Conservation (phyloP, 2,329 filamentous ascomycete genomes). For the Alternaria sp. region DNA sequence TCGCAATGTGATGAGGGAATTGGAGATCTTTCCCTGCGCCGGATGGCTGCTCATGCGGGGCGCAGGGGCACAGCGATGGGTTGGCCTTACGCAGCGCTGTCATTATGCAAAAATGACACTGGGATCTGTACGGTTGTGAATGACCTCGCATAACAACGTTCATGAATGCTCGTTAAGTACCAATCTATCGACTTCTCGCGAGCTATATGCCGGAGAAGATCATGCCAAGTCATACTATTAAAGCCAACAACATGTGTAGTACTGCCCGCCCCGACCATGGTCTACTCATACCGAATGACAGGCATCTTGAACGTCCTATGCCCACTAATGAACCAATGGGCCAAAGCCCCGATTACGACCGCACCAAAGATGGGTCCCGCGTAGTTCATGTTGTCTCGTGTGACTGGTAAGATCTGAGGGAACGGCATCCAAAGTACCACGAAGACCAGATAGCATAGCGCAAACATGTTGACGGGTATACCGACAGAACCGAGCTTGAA, state of each 20-base stretch:
- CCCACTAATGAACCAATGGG: slow-evolving; percentile 28
- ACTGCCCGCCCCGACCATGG: rapidly evolving
- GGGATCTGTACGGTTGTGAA: too few relatives aligned
- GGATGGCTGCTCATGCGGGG: not conserved
- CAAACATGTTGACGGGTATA: slow-evolving; percentile 32
- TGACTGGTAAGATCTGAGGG: slow-evolving; percentile 34
- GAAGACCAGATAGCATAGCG: slow-evolving; percentile 32
- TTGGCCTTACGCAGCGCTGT: not conserved
- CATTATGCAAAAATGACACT: not conserved
- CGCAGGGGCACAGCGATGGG: not conserved
- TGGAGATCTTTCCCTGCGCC: not conserved
- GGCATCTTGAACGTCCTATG: slow-evolving; percentile 32
- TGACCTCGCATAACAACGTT: too few relatives aligned
- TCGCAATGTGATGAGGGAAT: not conserved
- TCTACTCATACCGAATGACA: slow-evolving; percentile 28
- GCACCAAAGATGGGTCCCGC: slow-evolving; percentile 35
- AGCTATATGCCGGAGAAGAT: not conserved
- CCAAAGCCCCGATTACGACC: slow-evolving; percentile 30
- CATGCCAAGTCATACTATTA: not conserved
- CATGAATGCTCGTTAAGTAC: not conserved
- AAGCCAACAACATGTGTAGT: not conserved
- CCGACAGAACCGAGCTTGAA: slow-evolving; percentile 37
- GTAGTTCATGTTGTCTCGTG: slow-evolving; percentile 41
- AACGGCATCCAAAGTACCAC: slow-evolving; percentile 42
- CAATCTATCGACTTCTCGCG: not conserved